These are phyloP conservation scores for Cadophora luteo-olivacea DNA, from an alignment of 2,329 filamentous ascomycete genomes.

Conservation along the genomic window DNA sequence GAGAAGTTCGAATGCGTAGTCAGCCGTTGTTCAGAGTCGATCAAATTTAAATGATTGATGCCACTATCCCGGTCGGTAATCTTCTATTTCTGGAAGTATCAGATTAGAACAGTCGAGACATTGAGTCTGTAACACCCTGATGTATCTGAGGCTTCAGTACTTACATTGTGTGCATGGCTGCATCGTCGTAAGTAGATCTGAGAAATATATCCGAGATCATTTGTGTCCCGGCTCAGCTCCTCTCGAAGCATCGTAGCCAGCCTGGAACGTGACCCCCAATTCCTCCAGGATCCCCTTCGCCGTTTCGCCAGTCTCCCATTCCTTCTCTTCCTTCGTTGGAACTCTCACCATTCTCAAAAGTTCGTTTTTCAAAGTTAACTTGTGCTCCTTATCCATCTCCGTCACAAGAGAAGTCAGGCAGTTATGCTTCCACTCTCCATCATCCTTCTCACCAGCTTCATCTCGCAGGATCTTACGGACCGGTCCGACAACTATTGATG, in stretches of 20 bases:
- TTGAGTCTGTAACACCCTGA: too few relatives aligned
- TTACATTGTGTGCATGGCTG: too few relatives aligned
- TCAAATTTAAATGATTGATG: too few relatives aligned
- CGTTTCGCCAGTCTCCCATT: slow-evolving; percentile 38
- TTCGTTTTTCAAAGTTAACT: slow-evolving; percentile 46
- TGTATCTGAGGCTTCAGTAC: too few relatives aligned
- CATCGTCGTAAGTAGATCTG: too few relatives aligned
- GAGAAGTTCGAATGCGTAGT: too few relatives aligned
- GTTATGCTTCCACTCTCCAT: slow-evolving; percentile 18
- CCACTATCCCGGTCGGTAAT: too few relatives aligned
- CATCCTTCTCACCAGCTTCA: slow-evolving; percentile 16
- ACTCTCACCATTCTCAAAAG: slow-evolving; percentile 69
- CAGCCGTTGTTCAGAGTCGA: too few relatives aligned
- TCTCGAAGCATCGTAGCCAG: too few relatives aligned
- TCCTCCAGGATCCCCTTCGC: slow-evolving; percentile 21
- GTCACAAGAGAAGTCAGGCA: slow-evolving; percentile 14
- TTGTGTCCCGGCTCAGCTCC: not conserved
- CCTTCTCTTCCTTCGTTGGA: slow-evolving; percentile 65
- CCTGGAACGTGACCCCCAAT: not conserved
- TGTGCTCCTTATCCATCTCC: slow-evolving; percentile 44
- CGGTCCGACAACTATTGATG: not conserved
- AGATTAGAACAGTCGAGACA: too few relatives aligned
- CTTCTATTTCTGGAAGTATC: too few relatives aligned
- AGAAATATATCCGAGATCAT: too few relatives aligned
- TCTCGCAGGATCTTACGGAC: slow-evolving; percentile 12